These are phyloP conservation scores for Venturia asperata DNA, from an alignment of 2,329 filamentous ascomycete genomes.

Conservation along the genomic window DNA sequence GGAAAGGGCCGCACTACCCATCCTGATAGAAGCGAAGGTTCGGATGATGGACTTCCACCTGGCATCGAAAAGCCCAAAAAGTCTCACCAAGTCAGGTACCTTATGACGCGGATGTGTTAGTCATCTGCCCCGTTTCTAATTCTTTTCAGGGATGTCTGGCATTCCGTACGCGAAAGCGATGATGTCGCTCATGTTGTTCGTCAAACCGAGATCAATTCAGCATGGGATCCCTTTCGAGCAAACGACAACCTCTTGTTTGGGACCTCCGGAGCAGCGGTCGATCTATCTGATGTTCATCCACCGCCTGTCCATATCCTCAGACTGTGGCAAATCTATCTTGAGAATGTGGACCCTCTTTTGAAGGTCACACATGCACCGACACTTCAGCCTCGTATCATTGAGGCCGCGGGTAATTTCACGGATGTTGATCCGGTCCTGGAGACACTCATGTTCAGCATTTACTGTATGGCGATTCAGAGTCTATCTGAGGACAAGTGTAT, in stretches of 20 bases:
- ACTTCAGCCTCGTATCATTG: slow-evolving; percentile 57
- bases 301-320: slow-evolving; percentile 58
- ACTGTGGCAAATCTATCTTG: slow-evolving; percentile 33
- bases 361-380: slow-evolving; percentile 19
- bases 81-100: slow-evolving; percentile 17
- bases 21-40: slow-evolving; percentile 16
- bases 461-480: slow-evolving; percentile 53
- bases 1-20: slow-evolving; percentile 23
- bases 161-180: slow-evolving; percentile 28
- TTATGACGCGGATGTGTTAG: slow-evolving; percentile 23
- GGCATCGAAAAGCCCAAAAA: slow-evolving; percentile 41
- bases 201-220: slow-evolving; percentile 40
- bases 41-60: slow-evolving; percentile 28
- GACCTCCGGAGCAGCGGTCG: slow-evolving; percentile 33
- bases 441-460: slow-evolving; percentile 59
- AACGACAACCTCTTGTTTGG: slow-evolving; percentile 50
- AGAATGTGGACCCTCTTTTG: slow-evolving; percentile 19
- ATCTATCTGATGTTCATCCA: slow-evolving; percentile 51
- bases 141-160: slow-evolving; percentile 22
- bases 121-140: slow-evolving; percentile 22
- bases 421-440: slow-evolving; percentile 53
- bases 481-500: slow-evolving; percentile 50
- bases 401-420: slow-evolving; percentile 51
- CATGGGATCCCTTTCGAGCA: slow-evolving; percentile 24
- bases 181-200: slow-evolving; percentile 35